Base-by-base conservation (phyloP, 1,284 basidiomycete genomes). In the Albatrellus sp. region DNA sequence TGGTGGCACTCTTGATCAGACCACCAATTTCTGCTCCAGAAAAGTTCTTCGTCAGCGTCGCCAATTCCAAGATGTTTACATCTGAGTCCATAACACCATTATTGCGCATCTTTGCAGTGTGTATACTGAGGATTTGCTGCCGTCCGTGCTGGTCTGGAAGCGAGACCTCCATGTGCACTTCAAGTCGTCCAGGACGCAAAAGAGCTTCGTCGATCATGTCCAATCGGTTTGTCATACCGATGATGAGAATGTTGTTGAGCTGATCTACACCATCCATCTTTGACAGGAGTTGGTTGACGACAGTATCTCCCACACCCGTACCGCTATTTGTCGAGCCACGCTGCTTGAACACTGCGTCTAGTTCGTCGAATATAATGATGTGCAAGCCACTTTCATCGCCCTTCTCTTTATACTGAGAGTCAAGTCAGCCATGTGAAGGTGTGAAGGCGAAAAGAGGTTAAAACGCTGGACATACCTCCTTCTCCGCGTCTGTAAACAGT, bases 181-280 rank as follows among this genome's bases (percentile, higher is more conserved):
- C 96, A 40, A 99, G 82, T 70, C 96, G 92, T 46, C 96, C 96
- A 1, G 96, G 94, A 57, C 96, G 92, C 11, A 98, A 75, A 1
- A 98, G 75, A 5, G 94, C 96, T 60, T 98, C 96, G 58, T 99
- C 96, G 56, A 99, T 98, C 93, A 98, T 94, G 71, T 99, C 96
- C 44, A 85, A 69, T 50, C 96, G 84, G 64, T 99, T 98, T 43
- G 96, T 99, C 96, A 98, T 98, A 58, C 96, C 96, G 55, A 99
- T 99, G 55, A 99, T 88, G 53, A 99, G 85, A 49, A 99, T 96
- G 63, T 99, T 99, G 72, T 99, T 98, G 42, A 99, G 74, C 67
- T 93, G 90, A 61, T 99, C 96, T 5, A 99, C 96, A 71, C 96
- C 96, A 56, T 99, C 96, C 90, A 99, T 94, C 89, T 99, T 99